Percentiles rank a stretch among this genome's conserved stretches.
phyloP scores from a whole-genome alignment of 768 basidiomycete species.

The Russula dissimulans region DNA sequence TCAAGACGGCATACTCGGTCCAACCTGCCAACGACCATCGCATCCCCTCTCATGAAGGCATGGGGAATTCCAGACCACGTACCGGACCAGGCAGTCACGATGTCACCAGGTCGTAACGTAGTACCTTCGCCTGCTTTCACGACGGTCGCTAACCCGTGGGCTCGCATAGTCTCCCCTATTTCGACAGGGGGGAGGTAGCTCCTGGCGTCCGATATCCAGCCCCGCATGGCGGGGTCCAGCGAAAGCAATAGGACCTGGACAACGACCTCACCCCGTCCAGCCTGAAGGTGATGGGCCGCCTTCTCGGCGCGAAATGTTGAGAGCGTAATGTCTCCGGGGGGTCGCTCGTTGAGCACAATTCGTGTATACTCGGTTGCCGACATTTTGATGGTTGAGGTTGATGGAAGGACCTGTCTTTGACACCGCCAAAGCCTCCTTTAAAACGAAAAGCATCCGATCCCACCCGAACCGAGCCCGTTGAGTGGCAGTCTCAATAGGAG shows the following conservation, averaged over 20 bases:
- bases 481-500: no score
- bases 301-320: slow-evolving; percentile 63
- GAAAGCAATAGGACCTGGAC: slow-evolving; percentile 74
- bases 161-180: slow-evolving; percentile 57
- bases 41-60: background rate
- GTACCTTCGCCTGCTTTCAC: slow-evolving; percentile 47
- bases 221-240: slow-evolving; percentile 85
- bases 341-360: slow-evolving; percentile 71
- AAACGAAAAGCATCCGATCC: no score
- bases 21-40: slow-evolving; percentile 41
- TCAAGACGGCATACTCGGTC: slow-evolving; percentile 63
- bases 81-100: slow-evolving; percentile 59
- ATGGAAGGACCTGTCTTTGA: background rate
- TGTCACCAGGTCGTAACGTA: slow-evolving; percentile 53
- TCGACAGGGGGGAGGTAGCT: slow-evolving; percentile 47
- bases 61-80: slow-evolving; percentile 21
- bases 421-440: no score
- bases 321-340: slow-evolving; percentile 54
- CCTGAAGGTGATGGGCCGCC: slow-evolving; percentile 43
- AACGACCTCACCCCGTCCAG: slow-evolving; percentile 46
- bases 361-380: slow-evolving; percentile 37
- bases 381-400: background rate
- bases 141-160: slow-evolving; percentile 56
- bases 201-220: slow-evolving; percentile 64
- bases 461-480: no score